These are phyloP conservation scores for Saccharomyces uvarum DNA, from an alignment of 1,139 yeast genomes.

Conservation along the genomic window DNA sequence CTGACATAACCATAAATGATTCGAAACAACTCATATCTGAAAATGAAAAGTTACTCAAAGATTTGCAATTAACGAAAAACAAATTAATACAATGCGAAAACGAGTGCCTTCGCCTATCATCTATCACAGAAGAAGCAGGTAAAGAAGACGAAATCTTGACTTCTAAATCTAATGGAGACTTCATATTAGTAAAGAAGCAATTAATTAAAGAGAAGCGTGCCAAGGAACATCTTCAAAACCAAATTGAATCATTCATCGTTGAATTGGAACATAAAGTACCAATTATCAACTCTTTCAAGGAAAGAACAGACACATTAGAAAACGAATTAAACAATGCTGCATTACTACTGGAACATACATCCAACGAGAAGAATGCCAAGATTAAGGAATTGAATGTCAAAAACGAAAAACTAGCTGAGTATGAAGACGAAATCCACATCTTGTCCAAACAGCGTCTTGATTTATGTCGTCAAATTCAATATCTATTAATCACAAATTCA, in stretches of 20 bases:
- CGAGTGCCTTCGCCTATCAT: slow-evolving; percentile 39
- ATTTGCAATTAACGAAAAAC: slow-evolving; percentile 30
- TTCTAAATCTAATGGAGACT: slow-evolving; percentile 40
- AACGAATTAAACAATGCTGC: slow-evolving; percentile 44
- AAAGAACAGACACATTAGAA: slow-evolving; percentile 43
- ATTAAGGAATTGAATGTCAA: slow-evolving; percentile 26
- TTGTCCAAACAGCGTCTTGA: slow-evolving; percentile 57
- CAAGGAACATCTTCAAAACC: slow-evolving; percentile 61
- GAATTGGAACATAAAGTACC: slow-evolving; percentile 83
- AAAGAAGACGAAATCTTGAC: slow-evolving; percentile 29
- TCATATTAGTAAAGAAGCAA: slow-evolving; percentile 56
- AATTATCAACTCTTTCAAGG: slow-evolving; percentile 58
- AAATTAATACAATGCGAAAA: slow-evolving; percentile 45
- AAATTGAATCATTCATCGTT: slow-evolving; percentile 59
- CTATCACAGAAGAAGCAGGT: slow-evolving; percentile 45
- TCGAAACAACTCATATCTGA: background rate
- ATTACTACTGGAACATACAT: slow-evolving; percentile 40
- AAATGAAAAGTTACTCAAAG: background rate
- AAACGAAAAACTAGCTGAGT: slow-evolving; percentile 34
- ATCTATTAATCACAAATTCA: slow-evolving; percentile 61
- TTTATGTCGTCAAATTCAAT: slow-evolving; percentile 72
- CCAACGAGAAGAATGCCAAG: slow-evolving; percentile 33
- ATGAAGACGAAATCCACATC: slow-evolving; percentile 35
- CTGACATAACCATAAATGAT: slow-evolving; percentile 31
- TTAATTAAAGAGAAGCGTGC: slow-evolving; percentile 63